A percentile compares a stretch with the other conserved stretches of the same genome.
These are phyloP conservation scores for Pseudogymnoascus sp. DNA, from an alignment of 2,329 filamentous ascomycete species.

Conservation along the genomic window DNA sequence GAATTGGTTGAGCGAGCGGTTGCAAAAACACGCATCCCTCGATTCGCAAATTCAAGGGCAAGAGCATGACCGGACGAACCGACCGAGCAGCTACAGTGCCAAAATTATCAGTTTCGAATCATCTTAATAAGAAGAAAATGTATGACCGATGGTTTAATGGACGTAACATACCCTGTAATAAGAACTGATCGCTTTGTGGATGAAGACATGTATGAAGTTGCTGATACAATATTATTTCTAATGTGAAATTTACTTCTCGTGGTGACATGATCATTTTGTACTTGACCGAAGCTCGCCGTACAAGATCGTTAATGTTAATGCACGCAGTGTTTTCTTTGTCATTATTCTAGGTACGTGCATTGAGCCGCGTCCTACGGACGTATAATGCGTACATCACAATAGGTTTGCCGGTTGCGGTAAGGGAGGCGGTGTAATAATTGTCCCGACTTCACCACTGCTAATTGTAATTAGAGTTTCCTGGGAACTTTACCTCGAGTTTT, in stretches of 20 bases:
- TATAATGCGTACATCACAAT: not conserved
- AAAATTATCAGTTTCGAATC: conserved; percentile 7
- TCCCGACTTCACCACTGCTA: not conserved
- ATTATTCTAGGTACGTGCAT: not conserved
- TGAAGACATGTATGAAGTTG: not conserved
- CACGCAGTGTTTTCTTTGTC: not conserved
- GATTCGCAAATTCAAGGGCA: conserved; percentile 15
- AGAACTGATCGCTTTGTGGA: conserved; percentile 15
- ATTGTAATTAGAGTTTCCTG: not conserved
- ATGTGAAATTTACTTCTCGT: not conserved
- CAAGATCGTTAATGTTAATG: not conserved
- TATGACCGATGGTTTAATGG: not conserved
- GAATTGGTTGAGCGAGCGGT: conserved; percentile 17
- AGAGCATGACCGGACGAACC: conserved; percentile 20
- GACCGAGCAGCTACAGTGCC: conserved; percentile 16
- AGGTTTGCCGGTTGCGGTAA: not conserved
- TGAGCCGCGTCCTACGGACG: not conserved
- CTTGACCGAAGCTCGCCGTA: not conserved
- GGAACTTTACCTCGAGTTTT: not conserved
- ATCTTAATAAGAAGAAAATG: not conserved
- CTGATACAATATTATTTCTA: not conserved
- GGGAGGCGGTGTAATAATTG: not conserved
- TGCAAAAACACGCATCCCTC: conserved; percentile 20
- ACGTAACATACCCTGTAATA: conserved; percentile 16
- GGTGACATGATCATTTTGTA: not conserved